These are phyloP conservation scores for Podospora pseudopauciseta DNA, from an alignment of 495 filamentous ascomycete genomes.

Conservation along the genomic window DNA sequence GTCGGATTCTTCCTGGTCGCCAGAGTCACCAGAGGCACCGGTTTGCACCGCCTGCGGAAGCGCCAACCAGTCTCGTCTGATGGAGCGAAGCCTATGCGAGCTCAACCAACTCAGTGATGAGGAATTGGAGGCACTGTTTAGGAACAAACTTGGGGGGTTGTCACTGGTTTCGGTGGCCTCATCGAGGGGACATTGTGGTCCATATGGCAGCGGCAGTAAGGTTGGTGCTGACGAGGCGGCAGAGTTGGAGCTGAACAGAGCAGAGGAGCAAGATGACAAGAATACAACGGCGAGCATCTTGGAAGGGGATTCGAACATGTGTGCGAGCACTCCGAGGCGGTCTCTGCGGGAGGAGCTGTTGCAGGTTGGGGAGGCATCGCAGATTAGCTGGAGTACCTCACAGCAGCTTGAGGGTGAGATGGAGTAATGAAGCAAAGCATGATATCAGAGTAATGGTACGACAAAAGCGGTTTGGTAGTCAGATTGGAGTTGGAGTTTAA, in stretches of 20 bases:
- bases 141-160: neutral
- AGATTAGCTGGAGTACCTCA: neutral
- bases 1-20: neutral
- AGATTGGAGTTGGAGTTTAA: neutral
- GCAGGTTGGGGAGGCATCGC: neutral
- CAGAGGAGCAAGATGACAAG: neutral
- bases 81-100: neutral
- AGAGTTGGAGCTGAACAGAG: neutral
- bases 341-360: constrained; percentile 3
- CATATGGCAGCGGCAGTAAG: neutral
- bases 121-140: neutral
- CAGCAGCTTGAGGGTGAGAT: neutral
- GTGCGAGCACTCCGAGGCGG: constrained; percentile 3
- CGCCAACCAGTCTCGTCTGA: neutral
- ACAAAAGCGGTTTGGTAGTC: neutral
- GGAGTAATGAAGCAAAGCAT: neutral
- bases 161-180: neutral
- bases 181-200: neutral
- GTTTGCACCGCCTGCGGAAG: neutral
- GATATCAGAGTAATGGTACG: neutral
- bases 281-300: neutral
- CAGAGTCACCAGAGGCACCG: neutral
- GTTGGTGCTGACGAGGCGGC: neutral
- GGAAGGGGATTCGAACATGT: neutral
- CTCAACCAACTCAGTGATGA: neutral